Evolutionary conservation across 1,284 basidiomycete genomes (phyloP), one percentile per base, ranked within the genome.

Genomic region (Ganoderma resinaceum): DNA sequence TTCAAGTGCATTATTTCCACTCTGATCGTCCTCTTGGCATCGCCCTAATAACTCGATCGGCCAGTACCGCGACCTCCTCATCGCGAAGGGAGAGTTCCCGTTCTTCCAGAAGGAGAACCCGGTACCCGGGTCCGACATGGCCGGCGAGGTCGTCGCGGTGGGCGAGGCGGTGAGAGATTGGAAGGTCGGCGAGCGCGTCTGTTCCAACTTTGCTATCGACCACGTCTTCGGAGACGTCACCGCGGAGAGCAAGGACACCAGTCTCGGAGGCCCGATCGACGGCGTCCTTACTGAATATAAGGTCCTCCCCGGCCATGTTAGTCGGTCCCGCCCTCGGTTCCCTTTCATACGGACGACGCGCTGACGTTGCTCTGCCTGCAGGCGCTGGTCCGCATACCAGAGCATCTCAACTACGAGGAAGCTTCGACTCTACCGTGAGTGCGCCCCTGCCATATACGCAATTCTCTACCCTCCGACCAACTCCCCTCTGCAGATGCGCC

Each of bases 111-210:
- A 77, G 35, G 72, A 75, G 4, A 75, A 85, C 43, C 72, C 85
- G 3, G 81, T 89, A 14, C 88, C 89, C 1, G 81, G 84, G 75
- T 90, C 89, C 7, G 90, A 92, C 72, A 83, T 85, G 69, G 88
- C 90, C 18, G 89, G 90, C 9, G 86, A 89, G 73, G 80, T 91
- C 60, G 78, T 89, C 49, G 81, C 83, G 3, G 75, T 89, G n/a
- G 89, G 90, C 3, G 77, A 79, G 38, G 82, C 82, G 16, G 87
- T 89, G n/a, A 83, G 76, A 14, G 55, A 52, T 14, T 68, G 62
- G 62, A 63, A 83, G 68, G 69, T 77, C 3, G 89, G 89, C 14
- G 88, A 91, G 74, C 84, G 87, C 26, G 87, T 91, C 65, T 84
- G 81, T 61, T 66, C 73, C 60, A 74, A 74, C 68, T 75, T 76